A percentile compares a stretch with the other conserved stretches of the same genome.
These are phyloP conservation scores for Hemerocallis citrina DNA, from an alignment of 106 monocot genomes.

Conservation along the genomic window DNA sequence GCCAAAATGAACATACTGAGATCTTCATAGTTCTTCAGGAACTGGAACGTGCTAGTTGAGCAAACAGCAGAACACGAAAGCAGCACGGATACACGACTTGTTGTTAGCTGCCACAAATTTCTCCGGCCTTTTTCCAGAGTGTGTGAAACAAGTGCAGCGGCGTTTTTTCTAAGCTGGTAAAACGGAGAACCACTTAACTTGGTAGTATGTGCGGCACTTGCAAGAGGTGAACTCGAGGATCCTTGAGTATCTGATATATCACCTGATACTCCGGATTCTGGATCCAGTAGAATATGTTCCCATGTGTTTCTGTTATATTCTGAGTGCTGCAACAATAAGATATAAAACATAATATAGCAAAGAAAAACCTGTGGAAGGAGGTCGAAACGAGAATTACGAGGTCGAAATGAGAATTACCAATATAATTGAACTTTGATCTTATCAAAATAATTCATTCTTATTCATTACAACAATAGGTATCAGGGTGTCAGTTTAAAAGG, in stretches of 20 bases:
- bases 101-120: conserved; percentile 89
- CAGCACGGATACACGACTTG: conserved; percentile 90
- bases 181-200: conserved; percentile 52
- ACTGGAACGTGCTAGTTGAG: conserved; percentile 89
- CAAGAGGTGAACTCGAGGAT: conserved; percentile 10
- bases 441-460: no score
- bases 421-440: no score
- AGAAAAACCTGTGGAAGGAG: neutral
- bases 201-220: conserved; percentile 19
- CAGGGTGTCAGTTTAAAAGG: no score
- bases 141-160: conserved; percentile 61
- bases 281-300: conserved; percentile 11
- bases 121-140: conserved; percentile 70
- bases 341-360: neutral
- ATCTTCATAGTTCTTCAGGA: conserved; percentile 92
- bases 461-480: no score
- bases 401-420: no score
- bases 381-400: no score
- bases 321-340: conserved; percentile 33
- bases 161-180: conserved; percentile 76
- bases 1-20: conserved; percentile 85
- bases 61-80: conserved; percentile 76
- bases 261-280: conserved; percentile 6
- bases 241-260: conserved; percentile 14
- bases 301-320: conserved; percentile 19